Base-by-base conservation (phyloP, 306 rosid genomes). In the Geum urbanum region DNA sequence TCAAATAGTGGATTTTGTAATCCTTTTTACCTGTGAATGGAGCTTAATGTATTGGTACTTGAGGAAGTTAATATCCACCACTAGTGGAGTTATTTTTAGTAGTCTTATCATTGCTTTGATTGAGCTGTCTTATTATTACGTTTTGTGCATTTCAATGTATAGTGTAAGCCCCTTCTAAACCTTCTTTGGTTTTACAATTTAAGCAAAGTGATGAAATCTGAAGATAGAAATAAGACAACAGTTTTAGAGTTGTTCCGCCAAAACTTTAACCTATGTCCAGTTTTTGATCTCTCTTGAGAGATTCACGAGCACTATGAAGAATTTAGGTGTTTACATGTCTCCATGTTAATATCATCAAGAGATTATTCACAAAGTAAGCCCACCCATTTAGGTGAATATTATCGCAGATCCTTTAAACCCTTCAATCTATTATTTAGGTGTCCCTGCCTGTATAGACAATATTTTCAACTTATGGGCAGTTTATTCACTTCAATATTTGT, bases 111-210 rank as follows among this genome's bases (percentile, higher is more conserved):
- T 27, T 50, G 50, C 73, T 56, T 74, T 71, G 63, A 56, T 64
- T 72, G 71, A 77, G 68, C 61, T 65, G n/a, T 35, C 24, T 58
- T 56, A 39, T 56, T 66, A 19, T 47, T 66, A 15, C 4, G 3
- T 19, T 22, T 22, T 16, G 4, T 51, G 27, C 41, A 50, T 57
- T 48, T 56, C 60, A 87, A 78, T 90, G 98, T 94, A 86, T 92
- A 24, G 27, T 24, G 27, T 24, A 24, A 24, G 27, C 27, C 27
- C 27, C 27, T n/a, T n/a, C 27, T 24, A 24, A 24, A 79, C 65
- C 98, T 49, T 69, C 67, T 73, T 76, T 88, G 80, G 90, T 92
- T 78, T 97, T 67, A 90, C 97, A 22, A 86, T 85, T 24, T 24
- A 24, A 24, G 2, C 79, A 85, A 92, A 87, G 90, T 92, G 98